phyloP scores from a whole-genome alignment of 768 basidiomycete genomes.

The Imleria badia region DNA sequence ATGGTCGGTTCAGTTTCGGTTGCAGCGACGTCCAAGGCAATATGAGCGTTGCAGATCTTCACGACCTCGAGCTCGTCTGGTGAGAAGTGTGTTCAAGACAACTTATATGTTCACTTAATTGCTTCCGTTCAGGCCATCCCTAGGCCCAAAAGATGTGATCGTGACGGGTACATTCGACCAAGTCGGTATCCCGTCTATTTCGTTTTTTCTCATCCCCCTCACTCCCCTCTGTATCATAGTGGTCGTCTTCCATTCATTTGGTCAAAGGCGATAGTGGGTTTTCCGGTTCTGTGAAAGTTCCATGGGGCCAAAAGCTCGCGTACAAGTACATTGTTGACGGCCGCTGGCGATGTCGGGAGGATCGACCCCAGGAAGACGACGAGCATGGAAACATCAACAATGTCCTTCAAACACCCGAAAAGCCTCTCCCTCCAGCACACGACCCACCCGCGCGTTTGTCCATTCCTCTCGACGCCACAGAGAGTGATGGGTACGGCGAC shows the following conservation, averaged over 20 bases:
- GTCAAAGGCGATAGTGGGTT: conserved; percentile 56
- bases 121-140: conserved; percentile 51
- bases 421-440: conserved; percentile 28
- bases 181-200: conserved; percentile 40
- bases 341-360: conserved; percentile 54
- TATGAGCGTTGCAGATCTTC: conserved; percentile 40
- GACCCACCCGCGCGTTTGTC: conserved; percentile 11
- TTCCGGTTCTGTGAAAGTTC: conserved; percentile 50
- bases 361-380: conserved; percentile 62
- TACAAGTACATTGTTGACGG: conserved; percentile 87
- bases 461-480: conserved; percentile 9
- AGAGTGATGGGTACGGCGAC: conserved; percentile 9
- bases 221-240: conserved; percentile 41
- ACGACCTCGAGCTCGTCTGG: conserved; percentile 57
- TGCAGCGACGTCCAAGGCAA: conserved; percentile 23
- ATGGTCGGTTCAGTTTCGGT: conserved; percentile 17
- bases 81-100: conserved; percentile 28
- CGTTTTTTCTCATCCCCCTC: not conserved
- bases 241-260: conserved; percentile 59
- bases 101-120: conserved; percentile 6
- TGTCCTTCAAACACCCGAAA: conserved; percentile 53
- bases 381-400: conserved; percentile 70
- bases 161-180: conserved; percentile 80
- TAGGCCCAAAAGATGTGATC: conserved; percentile 55
- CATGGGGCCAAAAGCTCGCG: conserved; percentile 59